A percentile compares a stretch with the other conserved stretches of the same genome.
These are phyloP conservation scores for Mucor mucedo DNA, from an alignment of 371 early-diverging fungal genomes.

Conservation along the genomic window DNA sequence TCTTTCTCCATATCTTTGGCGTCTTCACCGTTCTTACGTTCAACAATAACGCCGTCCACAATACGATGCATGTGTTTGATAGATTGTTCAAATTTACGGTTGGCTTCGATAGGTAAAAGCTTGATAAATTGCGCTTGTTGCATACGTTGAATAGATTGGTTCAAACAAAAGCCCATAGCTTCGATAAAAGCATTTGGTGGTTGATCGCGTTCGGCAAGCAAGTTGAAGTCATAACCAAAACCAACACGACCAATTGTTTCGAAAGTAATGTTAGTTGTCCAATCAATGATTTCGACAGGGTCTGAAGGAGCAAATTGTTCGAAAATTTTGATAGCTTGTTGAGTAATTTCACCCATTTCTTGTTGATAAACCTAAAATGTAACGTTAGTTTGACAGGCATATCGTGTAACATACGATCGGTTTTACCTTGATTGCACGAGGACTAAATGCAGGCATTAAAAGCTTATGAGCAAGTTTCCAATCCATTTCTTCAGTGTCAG, in stretches of 20 bases:
- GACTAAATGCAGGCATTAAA: constrained; percentile 62
- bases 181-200: constrained; percentile 53
- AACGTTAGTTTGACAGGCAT: neutral
- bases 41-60: constrained; percentile 43
- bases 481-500: constrained; percentile 48
- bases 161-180: constrained; percentile 55
- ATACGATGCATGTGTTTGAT: constrained; percentile 46
- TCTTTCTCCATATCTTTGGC: constrained; percentile 50
- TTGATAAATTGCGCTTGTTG: constrained; percentile 49
- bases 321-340: constrained; percentile 42
- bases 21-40: constrained; percentile 42
- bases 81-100: constrained; percentile 40
- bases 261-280: constrained; percentile 62
- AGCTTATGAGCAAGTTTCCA: constrained; percentile 60
- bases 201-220: constrained; percentile 47
- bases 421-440: constrained; percentile 40
- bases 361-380: constrained; percentile 43
- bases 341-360: constrained; percentile 49
- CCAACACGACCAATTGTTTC: constrained; percentile 60
- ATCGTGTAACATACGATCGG: neutral
- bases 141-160: constrained; percentile 28
- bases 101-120: constrained; percentile 46
- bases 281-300: constrained; percentile 51
- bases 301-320: constrained; percentile 43
- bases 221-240: constrained; percentile 64